Percentiles rank a stretch among this genome's conserved stretches.
Conservation (phyloP, 2,329 filamentous ascomycete genomes). For the Aspergillus versicolor region DNA sequence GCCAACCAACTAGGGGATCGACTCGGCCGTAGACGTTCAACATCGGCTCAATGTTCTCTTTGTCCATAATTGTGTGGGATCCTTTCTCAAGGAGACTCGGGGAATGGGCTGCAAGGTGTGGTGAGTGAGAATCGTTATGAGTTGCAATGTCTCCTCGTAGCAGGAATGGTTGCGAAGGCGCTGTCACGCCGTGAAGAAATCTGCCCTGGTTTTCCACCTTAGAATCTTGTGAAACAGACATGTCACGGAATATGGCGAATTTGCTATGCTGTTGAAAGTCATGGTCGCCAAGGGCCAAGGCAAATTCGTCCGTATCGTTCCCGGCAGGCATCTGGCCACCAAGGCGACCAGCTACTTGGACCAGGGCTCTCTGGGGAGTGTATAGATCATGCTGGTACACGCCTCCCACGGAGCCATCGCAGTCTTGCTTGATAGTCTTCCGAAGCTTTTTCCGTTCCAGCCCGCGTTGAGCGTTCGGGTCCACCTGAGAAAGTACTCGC, state of each 20-base stretch:
- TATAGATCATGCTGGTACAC: constrained; percentile 18
- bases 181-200: constrained; percentile 13
- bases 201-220: constrained; percentile 13
- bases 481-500: constrained; percentile 30
- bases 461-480: constrained; percentile 33
- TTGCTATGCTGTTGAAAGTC: constrained; percentile 28
- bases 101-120: constrained; percentile 14
- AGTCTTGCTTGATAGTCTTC: constrained; percentile 14
- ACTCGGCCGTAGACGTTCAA: constrained; percentile 25
- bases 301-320: constrained; percentile 35
- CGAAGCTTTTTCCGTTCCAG: constrained; percentile 28
- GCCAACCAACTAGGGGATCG: constrained; percentile 25
- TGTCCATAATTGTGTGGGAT: constrained; percentile 20
- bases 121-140: constrained; percentile 14
- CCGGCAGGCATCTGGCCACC: constrained; percentile 21
- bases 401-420: constrained; percentile 11
- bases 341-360: constrained; percentile 18
- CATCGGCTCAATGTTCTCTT: constrained; percentile 42
- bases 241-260: constrained; percentile 41
- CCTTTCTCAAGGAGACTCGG: constrained; percentile 12
- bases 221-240: constrained; percentile 12
- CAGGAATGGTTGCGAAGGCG: constrained; percentile 23
- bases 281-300: constrained; percentile 30
- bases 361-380: constrained; percentile 20
- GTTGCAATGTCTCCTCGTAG: constrained; percentile 16